A percentile compares a stretch with the other conserved stretches of the same genome.
Evolutionary conservation across 345 rosid genomes (phyloP).

Genomic region (Gossypium longicalyx): DNA sequence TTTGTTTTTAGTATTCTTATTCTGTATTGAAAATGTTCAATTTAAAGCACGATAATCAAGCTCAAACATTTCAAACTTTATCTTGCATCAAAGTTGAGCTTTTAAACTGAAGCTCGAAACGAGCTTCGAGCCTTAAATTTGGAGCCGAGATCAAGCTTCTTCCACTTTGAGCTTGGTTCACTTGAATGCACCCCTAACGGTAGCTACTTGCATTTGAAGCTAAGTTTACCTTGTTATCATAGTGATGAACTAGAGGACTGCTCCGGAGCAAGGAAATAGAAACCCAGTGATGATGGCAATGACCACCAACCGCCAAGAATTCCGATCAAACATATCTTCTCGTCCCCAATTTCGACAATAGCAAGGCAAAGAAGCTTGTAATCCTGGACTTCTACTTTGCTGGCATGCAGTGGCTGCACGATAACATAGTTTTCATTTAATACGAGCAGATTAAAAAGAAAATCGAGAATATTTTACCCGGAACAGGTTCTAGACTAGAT

Average conservation of each 20-base stretch:
- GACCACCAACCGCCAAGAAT: constrained; percentile 64
- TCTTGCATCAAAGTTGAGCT: background rate
- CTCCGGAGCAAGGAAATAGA: constrained; percentile 15
- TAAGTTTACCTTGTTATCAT: constrained; percentile 20
- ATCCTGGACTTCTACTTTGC: constrained; percentile 53
- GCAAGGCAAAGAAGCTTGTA: constrained; percentile 53
- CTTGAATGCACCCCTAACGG: constrained; percentile 4
- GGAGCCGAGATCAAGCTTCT: background rate
- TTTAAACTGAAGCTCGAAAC: background rate
- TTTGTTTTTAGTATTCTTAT: no score
- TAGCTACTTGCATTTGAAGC: background rate
- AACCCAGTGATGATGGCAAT: constrained; percentile 27
- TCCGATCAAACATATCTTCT: constrained; percentile 37
- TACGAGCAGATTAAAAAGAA: background rate
- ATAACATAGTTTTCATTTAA: constrained; percentile 9
- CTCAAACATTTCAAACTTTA: no score
- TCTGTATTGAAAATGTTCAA: no score
- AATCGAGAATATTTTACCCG: background rate
- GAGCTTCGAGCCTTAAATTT: background rate
- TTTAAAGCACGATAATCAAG: no score
- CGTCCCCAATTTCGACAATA: constrained; percentile 35
- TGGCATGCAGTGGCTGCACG: constrained; percentile 42
- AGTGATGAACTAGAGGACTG: constrained; percentile 9
- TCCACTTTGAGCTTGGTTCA: background rate
- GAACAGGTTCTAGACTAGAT: constrained; percentile 1